phyloP scores from a whole-genome alignment of 2,329 filamentous ascomycete species.

The Aspergillus quadrilineatus region DNA sequence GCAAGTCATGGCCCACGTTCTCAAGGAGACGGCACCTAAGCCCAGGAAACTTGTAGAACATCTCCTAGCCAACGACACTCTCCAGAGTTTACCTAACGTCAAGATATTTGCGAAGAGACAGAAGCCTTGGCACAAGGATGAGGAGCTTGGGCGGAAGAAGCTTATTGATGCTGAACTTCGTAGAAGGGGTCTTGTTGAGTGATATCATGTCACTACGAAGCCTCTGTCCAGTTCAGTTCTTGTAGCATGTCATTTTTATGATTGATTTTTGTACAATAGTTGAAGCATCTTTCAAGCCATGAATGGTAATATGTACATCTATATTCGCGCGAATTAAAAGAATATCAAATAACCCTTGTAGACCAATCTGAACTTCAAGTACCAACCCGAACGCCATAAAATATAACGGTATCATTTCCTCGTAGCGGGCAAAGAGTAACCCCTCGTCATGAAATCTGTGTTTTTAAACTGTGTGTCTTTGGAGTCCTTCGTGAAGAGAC shows the following conservation, averaged over 20 bases:
- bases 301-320: conserved; percentile 11
- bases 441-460: conserved; percentile 60
- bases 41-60: conserved; percentile 62
- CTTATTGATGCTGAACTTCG: conserved; percentile 69
- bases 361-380: conserved; percentile 2
- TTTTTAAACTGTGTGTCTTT: conserved; percentile 45
- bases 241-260: conserved; percentile 21
- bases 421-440: conserved; percentile 52
- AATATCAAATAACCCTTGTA: background rate
- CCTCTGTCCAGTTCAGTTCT: conserved; percentile 17
- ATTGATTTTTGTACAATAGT: conserved; percentile 24
- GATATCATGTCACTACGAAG: conserved; percentile 29
- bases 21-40: conserved; percentile 34
- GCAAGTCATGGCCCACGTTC: conserved; percentile 55
- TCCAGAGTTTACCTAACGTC: conserved; percentile 66
- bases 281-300: conserved; percentile 12
- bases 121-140: conserved; percentile 71
- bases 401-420: conserved; percentile 32
- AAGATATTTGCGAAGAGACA: conserved; percentile 63
- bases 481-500: conserved; percentile 51
- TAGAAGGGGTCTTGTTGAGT: conserved; percentile 57
- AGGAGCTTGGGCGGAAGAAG: conserved; percentile 73
- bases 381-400: conserved; percentile 8
- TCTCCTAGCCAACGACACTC: conserved; percentile 48
- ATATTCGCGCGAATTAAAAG: background rate